Conservation (phyloP, 306 rosid species). For the Vigna mungo region DNA sequence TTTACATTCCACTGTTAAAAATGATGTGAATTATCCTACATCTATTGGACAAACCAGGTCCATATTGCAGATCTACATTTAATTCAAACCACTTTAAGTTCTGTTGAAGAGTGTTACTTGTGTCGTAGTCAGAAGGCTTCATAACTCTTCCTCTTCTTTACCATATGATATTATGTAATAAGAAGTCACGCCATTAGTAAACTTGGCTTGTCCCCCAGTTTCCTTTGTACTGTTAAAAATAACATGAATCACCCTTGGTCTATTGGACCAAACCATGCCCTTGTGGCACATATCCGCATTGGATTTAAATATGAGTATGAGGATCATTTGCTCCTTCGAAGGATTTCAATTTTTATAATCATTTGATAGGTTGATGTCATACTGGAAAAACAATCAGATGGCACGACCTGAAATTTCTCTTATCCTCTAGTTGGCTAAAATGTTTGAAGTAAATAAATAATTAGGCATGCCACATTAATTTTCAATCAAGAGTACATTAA, state of each 20-base stretch:
- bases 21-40: neutral
- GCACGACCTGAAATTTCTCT: neutral
- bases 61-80: neutral
- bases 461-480: neutral
- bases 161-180: neutral
- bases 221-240: conserved; percentile 1
- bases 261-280: conserved; percentile 1
- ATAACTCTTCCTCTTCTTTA: neutral
- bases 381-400: neutral
- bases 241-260: neutral
- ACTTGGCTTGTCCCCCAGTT: neutral
- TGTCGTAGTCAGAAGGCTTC: neutral
- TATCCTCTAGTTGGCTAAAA: neutral
- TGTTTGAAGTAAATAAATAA: neutral
- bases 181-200: neutral
- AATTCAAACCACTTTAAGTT: neutral
- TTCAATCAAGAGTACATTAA: neutral
- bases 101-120: neutral
- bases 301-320: neutral
- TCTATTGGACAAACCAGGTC: conserved; percentile 3
- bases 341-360: neutral
- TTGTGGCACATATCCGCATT: neutral
- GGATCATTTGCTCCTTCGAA: neutral
- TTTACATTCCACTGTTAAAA: conserved; percentile 21
- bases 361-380: neutral